Conservation (phyloP, 176 grass and related monocot species). For the Poa annua region DNA sequence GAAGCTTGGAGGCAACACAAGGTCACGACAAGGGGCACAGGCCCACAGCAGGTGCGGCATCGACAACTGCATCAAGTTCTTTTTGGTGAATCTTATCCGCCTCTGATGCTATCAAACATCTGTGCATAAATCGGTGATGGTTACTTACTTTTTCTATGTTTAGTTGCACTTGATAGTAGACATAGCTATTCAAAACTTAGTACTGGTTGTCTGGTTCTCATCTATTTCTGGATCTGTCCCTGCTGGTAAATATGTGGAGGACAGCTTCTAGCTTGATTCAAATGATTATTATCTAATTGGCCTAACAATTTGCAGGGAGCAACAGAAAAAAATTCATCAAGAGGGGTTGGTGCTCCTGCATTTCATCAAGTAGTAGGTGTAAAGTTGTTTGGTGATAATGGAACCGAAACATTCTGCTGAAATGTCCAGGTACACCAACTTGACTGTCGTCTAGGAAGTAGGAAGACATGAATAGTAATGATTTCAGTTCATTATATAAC, state of each 20-base stretch:
- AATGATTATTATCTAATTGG: constrained; percentile 28
- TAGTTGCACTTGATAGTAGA: not conserved
- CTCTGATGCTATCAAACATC: no score
- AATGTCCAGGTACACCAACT: constrained; percentile 60
- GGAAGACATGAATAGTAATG: constrained; percentile 2
- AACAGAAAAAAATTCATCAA: constrained; percentile 2
- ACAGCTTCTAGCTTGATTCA: constrained; percentile 15
- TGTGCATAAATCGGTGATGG: not conserved
- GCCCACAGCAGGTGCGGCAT: no score
- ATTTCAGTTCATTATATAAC: constrained; percentile 30
- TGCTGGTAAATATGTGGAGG: not conserved
- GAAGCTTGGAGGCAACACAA: no score
- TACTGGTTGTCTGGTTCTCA: not conserved
- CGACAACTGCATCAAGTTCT: no score
- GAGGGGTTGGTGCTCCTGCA: not conserved
- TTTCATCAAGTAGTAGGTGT: not conserved
- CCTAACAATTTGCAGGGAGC: constrained; percentile 40
- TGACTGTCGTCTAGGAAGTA: not conserved
- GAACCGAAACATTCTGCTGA: constrained; percentile 69
- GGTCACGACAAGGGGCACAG: no score
- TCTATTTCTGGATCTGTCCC: not conserved
- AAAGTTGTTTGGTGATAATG: constrained; percentile 56
- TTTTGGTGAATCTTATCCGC: no score
- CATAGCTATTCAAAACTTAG: not conserved
- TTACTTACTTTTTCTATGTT: not conserved